Percentiles rank a stretch among this genome's conserved stretches.
Evolutionary conservation across 345 rosid genomes (phyloP).

Genomic region (Corchorus olitorius): DNA sequence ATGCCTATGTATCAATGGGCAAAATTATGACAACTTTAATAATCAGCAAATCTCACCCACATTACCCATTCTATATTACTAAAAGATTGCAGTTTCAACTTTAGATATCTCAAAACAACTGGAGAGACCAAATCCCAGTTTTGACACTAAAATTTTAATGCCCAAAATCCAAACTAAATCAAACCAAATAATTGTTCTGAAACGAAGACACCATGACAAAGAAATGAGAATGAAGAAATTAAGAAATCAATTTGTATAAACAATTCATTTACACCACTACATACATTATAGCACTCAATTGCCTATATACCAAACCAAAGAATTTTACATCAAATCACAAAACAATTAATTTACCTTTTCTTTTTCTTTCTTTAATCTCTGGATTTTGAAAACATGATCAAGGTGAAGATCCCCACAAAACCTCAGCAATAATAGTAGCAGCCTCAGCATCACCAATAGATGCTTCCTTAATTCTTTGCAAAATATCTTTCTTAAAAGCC

Average conservation of each 20-base stretch:
- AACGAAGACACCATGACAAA: background rate
- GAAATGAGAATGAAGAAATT: background rate
- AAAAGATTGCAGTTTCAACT: background rate
- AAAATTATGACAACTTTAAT: background rate
- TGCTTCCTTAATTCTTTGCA: conserved; percentile 49
- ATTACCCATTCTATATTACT: background rate
- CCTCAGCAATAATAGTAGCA: conserved; percentile 69
- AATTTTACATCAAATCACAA: background rate
- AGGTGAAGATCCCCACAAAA: conserved; percentile 79
- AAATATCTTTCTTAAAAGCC: conserved; percentile 57
- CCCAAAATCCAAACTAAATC: background rate
- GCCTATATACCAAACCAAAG: background rate
- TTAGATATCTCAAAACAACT: background rate
- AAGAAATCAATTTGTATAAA: conserved; percentile 19
- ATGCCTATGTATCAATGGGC: background rate
- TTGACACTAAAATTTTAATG: background rate
- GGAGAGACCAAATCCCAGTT: background rate
- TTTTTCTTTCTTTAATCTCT: background rate
- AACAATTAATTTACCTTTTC: background rate
- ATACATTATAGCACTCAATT: background rate
- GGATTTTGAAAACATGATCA: conserved; percentile 20
- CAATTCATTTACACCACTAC: conserved; percentile 14
- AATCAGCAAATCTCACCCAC: background rate
- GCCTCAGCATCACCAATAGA: conserved; percentile 58
- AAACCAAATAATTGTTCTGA: background rate